Evolutionary conservation across 345 rosid genomes (phyloP).

Genomic region (Gossypium anomalum): DNA sequence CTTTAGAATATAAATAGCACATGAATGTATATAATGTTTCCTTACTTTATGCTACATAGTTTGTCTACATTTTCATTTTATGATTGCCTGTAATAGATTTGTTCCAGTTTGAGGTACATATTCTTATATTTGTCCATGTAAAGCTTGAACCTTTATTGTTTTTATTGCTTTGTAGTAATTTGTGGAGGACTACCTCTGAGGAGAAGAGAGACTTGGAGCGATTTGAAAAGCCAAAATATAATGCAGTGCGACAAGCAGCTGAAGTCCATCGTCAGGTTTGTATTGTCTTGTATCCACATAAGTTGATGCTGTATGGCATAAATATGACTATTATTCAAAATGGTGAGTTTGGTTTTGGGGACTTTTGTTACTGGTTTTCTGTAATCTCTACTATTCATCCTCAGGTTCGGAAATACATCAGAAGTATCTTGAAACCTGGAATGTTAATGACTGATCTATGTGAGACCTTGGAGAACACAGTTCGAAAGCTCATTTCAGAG

Average conservation of each 20-base stretch:
- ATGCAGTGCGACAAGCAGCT: slow-evolving; percentile 92
- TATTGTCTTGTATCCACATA: not conserved
- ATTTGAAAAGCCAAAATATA: slow-evolving; percentile 72
- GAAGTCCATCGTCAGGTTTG: slow-evolving; percentile 97
- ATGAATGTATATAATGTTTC: not conserved
- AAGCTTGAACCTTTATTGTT: not conserved
- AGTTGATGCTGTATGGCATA: not conserved
- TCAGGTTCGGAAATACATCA: slow-evolving; percentile 79
- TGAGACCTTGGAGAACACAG: slow-evolving; percentile 83
- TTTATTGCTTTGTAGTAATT: slow-evolving; percentile 44
- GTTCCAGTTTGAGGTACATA: not conserved
- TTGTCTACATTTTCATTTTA: not conserved
- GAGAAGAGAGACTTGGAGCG: slow-evolving; percentile 96
- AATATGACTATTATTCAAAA: not conserved
- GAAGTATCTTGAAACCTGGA: slow-evolving; percentile 80
- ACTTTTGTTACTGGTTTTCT: not conserved
- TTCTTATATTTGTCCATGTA: not conserved
- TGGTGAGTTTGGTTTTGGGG: not conserved
- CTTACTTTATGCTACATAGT: not conserved
- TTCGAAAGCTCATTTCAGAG: slow-evolving; percentile 82
- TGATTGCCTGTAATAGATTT: not conserved
- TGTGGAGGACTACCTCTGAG: slow-evolving; percentile 94
- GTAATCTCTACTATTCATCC: slow-evolving; percentile 12
- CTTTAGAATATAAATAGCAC: not conserved
- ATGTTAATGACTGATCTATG: slow-evolving; percentile 92